A percentile compares a stretch with the other conserved stretches of the same genome.
Conservation (phyloP, 2,329 filamentous ascomycete genomes). For the Fusarium mangiferae region DNA sequence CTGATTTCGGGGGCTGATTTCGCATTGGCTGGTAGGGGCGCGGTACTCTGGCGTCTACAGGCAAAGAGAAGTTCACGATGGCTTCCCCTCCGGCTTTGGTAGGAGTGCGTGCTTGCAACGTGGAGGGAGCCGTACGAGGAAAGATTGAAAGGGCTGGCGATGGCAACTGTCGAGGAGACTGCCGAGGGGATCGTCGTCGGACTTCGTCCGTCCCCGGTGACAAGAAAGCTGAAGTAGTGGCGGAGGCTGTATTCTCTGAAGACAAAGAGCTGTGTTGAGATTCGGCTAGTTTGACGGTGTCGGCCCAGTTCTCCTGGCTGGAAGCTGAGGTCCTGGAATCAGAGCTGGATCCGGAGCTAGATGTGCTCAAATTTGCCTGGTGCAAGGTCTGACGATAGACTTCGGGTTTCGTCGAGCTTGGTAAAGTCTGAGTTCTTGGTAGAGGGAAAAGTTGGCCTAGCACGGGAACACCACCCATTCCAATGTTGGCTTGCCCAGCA, state of each 20-base stretch:
- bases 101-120: slow-evolving; percentile 5
- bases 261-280: slow-evolving; percentile 2
- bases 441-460: slow-evolving; percentile 57
- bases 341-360: slow-evolving; percentile 57
- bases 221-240: slow-evolving; percentile 59
- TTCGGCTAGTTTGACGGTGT: not conserved
- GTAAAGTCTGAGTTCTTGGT: slow-evolving; percentile 46
- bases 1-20: slow-evolving; percentile 18
- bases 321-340: slow-evolving; percentile 59
- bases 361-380: slow-evolving; percentile 58
- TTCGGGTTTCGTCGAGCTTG: slow-evolving; percentile 27
- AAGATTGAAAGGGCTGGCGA: slow-evolving; percentile 27
- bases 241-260: slow-evolving; percentile 46
- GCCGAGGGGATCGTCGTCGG: slow-evolving; percentile 62
- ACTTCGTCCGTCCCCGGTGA: slow-evolving; percentile 63
- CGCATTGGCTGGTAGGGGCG: slow-evolving; percentile 43
- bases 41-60: slow-evolving; percentile 35
- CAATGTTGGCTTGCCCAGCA: slow-evolving; percentile 49
- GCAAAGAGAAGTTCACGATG: slow-evolving; percentile 38
- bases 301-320: slow-evolving; percentile 43
- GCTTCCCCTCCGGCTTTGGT: slow-evolving; percentile 13
- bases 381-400: slow-evolving; percentile 40
- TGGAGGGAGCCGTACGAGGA: not conserved
- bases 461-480: slow-evolving; percentile 53
- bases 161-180: slow-evolving; percentile 58